These are phyloP conservation scores for Pythium pyrilobum DNA, from an alignment of 352 stramenopile species.

Conservation along the genomic window DNA sequence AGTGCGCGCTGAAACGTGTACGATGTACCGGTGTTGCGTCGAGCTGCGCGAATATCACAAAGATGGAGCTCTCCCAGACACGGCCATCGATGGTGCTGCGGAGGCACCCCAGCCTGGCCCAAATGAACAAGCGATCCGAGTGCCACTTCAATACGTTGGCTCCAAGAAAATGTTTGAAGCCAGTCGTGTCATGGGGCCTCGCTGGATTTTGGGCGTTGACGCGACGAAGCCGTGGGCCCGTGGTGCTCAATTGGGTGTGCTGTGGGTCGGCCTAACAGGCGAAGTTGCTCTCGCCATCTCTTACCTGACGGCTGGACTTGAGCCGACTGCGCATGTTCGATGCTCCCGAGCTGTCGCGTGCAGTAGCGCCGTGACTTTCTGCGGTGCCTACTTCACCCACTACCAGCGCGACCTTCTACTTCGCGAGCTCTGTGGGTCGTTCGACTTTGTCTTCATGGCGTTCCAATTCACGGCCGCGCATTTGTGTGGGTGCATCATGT, in stretches of 20 bases:
- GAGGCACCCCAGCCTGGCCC: neutral
- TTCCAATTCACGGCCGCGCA: neutral
- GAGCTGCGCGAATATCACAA: neutral
- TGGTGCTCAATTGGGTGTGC: no score
- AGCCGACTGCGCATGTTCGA: neutral
- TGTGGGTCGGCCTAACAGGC: no score
- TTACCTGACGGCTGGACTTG: neutral
- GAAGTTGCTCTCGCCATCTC: no score
- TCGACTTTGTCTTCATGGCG: constrained; percentile 1
- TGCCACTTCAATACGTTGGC: no score
- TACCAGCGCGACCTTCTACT: neutral
- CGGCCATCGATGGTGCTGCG: neutral
- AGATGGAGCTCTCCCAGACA: neutral
- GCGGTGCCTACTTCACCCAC: neutral
- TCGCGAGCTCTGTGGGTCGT: neutral
- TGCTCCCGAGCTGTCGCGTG: neutral
- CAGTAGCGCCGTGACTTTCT: neutral
- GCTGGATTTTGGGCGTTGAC: no score
- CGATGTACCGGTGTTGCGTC: neutral
- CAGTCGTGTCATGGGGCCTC: no score
- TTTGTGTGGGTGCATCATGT: constrained; percentile 1
- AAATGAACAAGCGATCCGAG: no score
- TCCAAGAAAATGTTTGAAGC: no score
- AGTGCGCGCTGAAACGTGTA: neutral
- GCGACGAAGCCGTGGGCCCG: no score